Percentiles rank a stretch among this genome's conserved stretches.
phyloP scores from a whole-genome alignment of 345 rosid genomes.

The Lepidium africanum region DNA sequence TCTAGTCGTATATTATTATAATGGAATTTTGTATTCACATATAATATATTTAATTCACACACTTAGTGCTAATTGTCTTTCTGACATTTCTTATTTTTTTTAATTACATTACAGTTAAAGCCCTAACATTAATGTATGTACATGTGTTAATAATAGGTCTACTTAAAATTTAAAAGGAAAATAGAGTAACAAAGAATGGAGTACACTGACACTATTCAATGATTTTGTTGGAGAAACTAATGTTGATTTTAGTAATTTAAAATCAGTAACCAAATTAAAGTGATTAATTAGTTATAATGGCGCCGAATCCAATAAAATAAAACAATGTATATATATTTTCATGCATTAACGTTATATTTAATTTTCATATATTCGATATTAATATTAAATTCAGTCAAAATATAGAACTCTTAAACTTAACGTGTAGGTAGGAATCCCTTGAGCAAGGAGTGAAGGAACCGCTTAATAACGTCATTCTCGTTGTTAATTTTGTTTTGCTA shows the following conservation, averaged over 20 bases:
- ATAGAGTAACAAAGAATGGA: background rate
- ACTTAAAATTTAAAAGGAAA: background rate
- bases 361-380: background rate
- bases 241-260: background rate
- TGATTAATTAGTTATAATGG: background rate
- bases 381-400: no score
- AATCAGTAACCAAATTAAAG: background rate
- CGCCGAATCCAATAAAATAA: background rate
- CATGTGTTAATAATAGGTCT: background rate
- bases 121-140: no score
- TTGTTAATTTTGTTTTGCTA: background rate
- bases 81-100: background rate
- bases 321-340: background rate
- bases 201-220: background rate
- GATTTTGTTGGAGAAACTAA: background rate
- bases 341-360: background rate
- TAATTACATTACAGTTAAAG: background rate
- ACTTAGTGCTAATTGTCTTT: background rate
- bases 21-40: background rate
- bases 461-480: slow-evolving; percentile 12
- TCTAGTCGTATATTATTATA: background rate
- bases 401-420: no score
- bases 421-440: no score
- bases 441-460: background rate
- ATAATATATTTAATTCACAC: no score